These are phyloP conservation scores for Emergomyces pasteurianus DNA, from an alignment of 2,329 filamentous ascomycete genomes.

Conservation along the genomic window DNA sequence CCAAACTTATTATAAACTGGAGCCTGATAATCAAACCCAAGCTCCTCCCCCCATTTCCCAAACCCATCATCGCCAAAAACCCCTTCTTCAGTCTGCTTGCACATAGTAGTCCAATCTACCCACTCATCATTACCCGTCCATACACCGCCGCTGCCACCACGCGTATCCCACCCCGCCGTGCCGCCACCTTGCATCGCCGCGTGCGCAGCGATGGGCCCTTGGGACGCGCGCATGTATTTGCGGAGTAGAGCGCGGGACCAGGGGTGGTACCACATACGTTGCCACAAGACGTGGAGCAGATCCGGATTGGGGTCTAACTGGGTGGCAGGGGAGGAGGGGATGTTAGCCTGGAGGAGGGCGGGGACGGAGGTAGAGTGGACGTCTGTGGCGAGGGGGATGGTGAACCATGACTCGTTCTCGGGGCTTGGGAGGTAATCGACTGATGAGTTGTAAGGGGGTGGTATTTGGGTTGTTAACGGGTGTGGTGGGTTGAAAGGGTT, in stretches of 20 bases:
- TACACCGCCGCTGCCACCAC: conserved; percentile 42
- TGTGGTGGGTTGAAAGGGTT: conserved; percentile 24
- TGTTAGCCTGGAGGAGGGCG: conserved; percentile 32
- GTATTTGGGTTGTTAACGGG: conserved; percentile 9
- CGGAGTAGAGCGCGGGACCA: conserved; percentile 39
- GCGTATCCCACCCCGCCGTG: conserved; percentile 37
- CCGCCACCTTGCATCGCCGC: conserved; percentile 33
- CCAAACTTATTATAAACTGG: conserved; percentile 2
- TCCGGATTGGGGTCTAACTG: conserved; percentile 8
- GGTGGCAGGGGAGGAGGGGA: conserved; percentile 22
- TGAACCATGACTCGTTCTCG: conserved; percentile 29
- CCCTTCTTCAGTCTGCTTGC: conserved; percentile 31
- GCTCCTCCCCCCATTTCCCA: conserved; percentile 30
- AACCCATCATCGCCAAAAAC: conserved; percentile 36
- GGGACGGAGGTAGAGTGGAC: conserved; percentile 37
- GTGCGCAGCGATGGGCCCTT: conserved; percentile 32
- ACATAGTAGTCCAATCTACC: conserved; percentile 39
- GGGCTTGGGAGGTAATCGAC: conserved; percentile 35
- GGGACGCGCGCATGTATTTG: conserved; percentile 35
- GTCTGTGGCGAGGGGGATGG: conserved; percentile 37
- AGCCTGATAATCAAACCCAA: neutral
- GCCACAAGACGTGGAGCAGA: conserved; percentile 26
- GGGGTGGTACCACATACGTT: conserved; percentile 38
- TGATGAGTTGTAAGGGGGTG: conserved; percentile 23
- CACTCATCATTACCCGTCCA: conserved; percentile 42